Percentiles rank a stretch among this genome's conserved stretches.
phyloP scores from a whole-genome alignment of 1,284 basidiomycete species.

The Ustilago crameri region DNA sequence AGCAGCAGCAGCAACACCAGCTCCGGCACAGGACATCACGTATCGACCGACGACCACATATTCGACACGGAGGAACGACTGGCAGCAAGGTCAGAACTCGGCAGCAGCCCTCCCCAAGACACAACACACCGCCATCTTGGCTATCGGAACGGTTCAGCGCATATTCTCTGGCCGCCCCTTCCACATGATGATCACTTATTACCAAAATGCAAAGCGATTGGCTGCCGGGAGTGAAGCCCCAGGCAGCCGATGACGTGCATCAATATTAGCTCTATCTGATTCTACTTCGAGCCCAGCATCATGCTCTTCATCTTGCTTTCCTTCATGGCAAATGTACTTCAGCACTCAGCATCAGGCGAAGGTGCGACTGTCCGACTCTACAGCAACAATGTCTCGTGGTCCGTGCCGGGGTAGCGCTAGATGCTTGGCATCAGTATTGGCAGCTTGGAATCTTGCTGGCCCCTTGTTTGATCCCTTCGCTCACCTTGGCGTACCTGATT shows the following conservation, averaged over 20 bases:
- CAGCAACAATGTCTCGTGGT: not conserved
- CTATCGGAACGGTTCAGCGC: too few relatives aligned
- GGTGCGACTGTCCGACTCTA: not conserved
- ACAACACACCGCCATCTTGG: too few relatives aligned
- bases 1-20: not conserved
- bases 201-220: constrained; percentile 52
- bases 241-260: constrained; percentile 51
- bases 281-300: not conserved
- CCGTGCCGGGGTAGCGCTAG: constrained; percentile 7
- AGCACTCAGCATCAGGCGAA: not conserved
- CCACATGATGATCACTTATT: constrained; percentile 35
- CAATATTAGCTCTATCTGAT: constrained; percentile 69
- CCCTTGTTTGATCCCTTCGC: not conserved
- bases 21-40: constrained; percentile 9
- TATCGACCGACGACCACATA: not conserved
- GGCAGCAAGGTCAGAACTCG: constrained; percentile 3
- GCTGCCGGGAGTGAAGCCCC: constrained; percentile 58
- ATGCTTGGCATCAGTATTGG: not conserved
- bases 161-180: too few relatives aligned
- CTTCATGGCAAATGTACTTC: not conserved
- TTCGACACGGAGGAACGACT: not conserved
- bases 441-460: constrained; percentile 12
- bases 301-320: too few relatives aligned
- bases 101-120: too few relatives aligned
- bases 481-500: constrained; percentile 3